These are phyloP conservation scores for Colletotrichum sp. DNA, from an alignment of 2,329 filamentous ascomycete genomes.

Conservation along the genomic window DNA sequence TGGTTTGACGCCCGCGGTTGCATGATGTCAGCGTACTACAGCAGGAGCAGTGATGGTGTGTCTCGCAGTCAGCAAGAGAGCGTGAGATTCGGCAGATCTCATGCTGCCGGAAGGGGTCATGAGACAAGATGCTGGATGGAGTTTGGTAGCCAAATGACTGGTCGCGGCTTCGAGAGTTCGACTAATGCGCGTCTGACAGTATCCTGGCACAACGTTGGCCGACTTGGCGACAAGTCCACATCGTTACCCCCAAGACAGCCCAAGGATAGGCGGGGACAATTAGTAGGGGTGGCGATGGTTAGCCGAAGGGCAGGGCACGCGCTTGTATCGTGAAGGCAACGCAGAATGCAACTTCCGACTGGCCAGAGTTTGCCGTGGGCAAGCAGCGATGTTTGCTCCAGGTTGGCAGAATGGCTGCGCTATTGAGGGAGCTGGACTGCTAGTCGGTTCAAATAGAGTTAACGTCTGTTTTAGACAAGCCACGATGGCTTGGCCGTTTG, in stretches of 20 bases:
- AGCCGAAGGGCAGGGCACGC: neutral
- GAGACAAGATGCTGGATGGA: neutral
- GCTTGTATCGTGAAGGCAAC: neutral
- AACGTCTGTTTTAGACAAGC: neutral
- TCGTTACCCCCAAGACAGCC: neutral
- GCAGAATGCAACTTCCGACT: neutral
- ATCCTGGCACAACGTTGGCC: neutral
- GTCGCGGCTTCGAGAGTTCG: neutral
- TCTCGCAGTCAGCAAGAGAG: neutral
- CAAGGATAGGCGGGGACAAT: neutral
- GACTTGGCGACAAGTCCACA: neutral
- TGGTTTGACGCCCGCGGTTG: neutral
- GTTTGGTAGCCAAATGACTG: neutral
- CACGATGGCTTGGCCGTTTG: neutral
- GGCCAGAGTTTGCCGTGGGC: neutral
- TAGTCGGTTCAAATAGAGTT: constrained; percentile 8
- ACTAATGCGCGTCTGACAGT: constrained; percentile 2
- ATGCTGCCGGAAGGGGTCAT: neutral
- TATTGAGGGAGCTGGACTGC: neutral
- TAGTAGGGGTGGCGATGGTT: neutral
- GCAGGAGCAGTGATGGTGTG: neutral
- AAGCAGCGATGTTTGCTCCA: neutral
- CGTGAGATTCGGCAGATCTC: neutral
- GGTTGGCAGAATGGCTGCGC: neutral
- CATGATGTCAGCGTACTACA: neutral